phyloP scores from a whole-genome alignment of 2,329 filamentous ascomycete genomes.

The Shiraia sp. region DNA sequence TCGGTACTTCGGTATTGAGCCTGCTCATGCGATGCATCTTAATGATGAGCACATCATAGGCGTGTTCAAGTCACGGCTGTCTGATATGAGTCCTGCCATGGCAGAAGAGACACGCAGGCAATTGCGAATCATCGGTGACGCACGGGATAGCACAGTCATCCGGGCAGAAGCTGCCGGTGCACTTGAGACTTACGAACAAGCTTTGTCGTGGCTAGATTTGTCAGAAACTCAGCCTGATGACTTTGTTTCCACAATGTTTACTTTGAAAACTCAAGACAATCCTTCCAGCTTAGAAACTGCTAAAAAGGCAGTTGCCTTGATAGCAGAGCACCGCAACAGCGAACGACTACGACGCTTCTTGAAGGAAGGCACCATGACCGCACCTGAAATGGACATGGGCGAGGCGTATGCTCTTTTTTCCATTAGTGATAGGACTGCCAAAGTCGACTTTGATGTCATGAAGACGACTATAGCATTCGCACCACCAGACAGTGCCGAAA shows the following conservation, averaged over 20 bases:
- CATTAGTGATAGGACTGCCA: slow-evolving; percentile 55
- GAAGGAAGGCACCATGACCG: slow-evolving; percentile 54
- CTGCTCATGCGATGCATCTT: slow-evolving; percentile 43
- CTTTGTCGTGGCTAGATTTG: slow-evolving; percentile 64
- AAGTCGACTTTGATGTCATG: slow-evolving; percentile 52
- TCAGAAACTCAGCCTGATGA: slow-evolving; percentile 55
- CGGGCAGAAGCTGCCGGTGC: slow-evolving; percentile 61
- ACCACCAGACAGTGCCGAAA: slow-evolving; percentile 50
- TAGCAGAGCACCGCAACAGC: slow-evolving; percentile 63
- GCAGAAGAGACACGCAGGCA: slow-evolving; percentile 61
- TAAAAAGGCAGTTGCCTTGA: slow-evolving; percentile 60
- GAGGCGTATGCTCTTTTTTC: slow-evolving; percentile 46
- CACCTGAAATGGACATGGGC: slow-evolving; percentile 57
- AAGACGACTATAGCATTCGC: slow-evolving; percentile 38
- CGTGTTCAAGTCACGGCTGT: slow-evolving; percentile 62
- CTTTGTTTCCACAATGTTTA: slow-evolving; percentile 60
- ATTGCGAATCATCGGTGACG: slow-evolving; percentile 63
- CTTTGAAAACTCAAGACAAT: slow-evolving; percentile 59
- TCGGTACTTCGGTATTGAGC: slow-evolving; percentile 59
- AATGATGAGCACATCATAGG: slow-evolving; percentile 66
- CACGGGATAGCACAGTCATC: slow-evolving; percentile 61
- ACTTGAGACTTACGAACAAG: slow-evolving; percentile 66
- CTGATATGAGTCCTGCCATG: slow-evolving; percentile 56
- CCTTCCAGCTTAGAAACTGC: slow-evolving; percentile 55
- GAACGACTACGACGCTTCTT: slow-evolving; percentile 57